Evolutionary conservation across 495 filamentous ascomycete species (phyloP), one percentile per base, ranked within the genome.

Genomic region (Niebla homalea): DNA sequence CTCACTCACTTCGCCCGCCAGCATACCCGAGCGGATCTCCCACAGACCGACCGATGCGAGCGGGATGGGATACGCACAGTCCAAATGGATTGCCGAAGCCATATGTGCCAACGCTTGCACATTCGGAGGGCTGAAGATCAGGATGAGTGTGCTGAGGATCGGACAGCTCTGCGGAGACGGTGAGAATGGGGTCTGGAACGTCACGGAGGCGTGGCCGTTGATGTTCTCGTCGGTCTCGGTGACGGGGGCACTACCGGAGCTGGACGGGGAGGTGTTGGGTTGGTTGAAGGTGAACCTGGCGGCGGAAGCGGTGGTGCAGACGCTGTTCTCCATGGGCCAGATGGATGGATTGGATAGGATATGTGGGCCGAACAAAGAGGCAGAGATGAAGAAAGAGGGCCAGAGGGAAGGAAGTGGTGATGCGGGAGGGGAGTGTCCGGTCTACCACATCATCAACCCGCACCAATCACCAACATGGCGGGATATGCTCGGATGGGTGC

Each of bases 11-110:
- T 5, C 20, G 12, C 69, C 67, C 8, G 67, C 64, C 4, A 52
- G 41, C 10, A 70, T 82, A 29, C 60, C 62, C 2, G 80, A 85
- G 57, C 50, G 52, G 4, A 62, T 77, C 18, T 71, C 74, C 0
- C 37, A 54, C 3, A 8, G 18, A 4, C 26, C 15, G 18, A 5
- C 11, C n/a, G 63, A 73, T 36, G 73, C 79, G 0, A 71, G 75
- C 7, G 57, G 63, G 0, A 67, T 80, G 26, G 80, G 80, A 6
- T 84, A 84, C 51, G 73, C 73, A 0, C 73, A 71, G 26, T 76
- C 72, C 3, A 84, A 84, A 62, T 80, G 79, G 63, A 76, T 82
- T 6, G 73, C 75, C 0, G 80, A 84, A 60, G 59, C 74, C 12
- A 69, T 78, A 10, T 75, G 70, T 50, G 32, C 44, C 14, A 53